These are phyloP conservation scores for Chytridiales sp. DNA, from an alignment of 371 early-diverging fungal genomes.

Conservation along the genomic window DNA sequence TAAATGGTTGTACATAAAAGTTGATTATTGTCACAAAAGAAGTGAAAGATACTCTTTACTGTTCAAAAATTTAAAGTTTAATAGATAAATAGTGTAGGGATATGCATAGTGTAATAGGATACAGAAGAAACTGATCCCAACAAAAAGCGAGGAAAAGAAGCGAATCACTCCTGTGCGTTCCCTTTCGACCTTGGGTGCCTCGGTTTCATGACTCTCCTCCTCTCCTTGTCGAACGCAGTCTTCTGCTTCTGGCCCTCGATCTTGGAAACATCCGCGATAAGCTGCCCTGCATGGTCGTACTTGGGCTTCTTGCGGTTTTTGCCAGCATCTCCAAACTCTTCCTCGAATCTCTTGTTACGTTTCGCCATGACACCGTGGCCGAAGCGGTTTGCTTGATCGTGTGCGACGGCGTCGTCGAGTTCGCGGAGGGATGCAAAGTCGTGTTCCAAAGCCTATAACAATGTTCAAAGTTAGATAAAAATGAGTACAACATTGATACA, in stretches of 20 bases:
- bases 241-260: not conserved
- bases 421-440: slow-evolving; percentile 35
- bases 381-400: slow-evolving; percentile 26
- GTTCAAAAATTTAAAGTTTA: too few species aligned
- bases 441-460: slow-evolving; percentile 32
- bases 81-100: too few species aligned
- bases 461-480: not conserved
- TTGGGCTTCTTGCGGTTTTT: slow-evolving; percentile 3
- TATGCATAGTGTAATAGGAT: too few species aligned
- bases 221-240: slow-evolving; percentile 3
- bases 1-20: too few species aligned
- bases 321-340: not conserved
- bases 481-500: not conserved
- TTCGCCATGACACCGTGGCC: slow-evolving; percentile 28
- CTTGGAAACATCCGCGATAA: not conserved
- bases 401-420: slow-evolving; percentile 38
- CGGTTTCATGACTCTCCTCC: slow-evolving; percentile 1
- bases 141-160: too few species aligned
- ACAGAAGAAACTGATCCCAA: too few species aligned
- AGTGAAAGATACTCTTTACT: too few species aligned
- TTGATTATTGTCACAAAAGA: too few species aligned
- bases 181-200: not conserved
- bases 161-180: too few species aligned
- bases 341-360: slow-evolving; percentile 25
- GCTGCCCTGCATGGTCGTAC: not conserved